Conservation (phyloP, 2,329 filamentous ascomycete species). For the Aspergillus aculeatus region DNA sequence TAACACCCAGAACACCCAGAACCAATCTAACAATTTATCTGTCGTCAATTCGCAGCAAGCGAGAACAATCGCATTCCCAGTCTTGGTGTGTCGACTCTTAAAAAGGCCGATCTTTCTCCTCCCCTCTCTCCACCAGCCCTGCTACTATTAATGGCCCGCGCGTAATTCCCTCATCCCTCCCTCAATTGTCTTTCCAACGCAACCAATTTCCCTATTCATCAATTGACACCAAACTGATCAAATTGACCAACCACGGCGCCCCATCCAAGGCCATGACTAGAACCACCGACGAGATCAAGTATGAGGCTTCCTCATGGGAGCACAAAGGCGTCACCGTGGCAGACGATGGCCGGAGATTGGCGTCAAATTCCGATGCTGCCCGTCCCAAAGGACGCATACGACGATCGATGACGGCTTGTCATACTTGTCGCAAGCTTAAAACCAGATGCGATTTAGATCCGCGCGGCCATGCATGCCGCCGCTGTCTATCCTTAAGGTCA, state of each 20-base stretch:
- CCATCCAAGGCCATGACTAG: conserved; percentile 28
- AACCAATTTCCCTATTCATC: conserved; percentile 5
- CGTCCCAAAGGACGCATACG: conserved; percentile 35
- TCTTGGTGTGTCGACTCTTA: conserved; percentile 12
- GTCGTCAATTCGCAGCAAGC: conserved; percentile 16
- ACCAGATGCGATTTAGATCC: conserved; percentile 38
- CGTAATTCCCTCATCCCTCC: conserved; percentile 1
- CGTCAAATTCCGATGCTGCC: conserved; percentile 18
- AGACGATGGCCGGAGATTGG: conserved; percentile 25
- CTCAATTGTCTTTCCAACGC: background rate
- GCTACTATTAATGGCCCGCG: conserved; percentile 1
- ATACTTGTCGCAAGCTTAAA: conserved; percentile 40
- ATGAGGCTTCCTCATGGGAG: conserved; percentile 28
- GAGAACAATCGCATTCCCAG: conserved; percentile 17
- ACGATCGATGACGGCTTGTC: conserved; percentile 39
- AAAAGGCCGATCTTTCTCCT: conserved; percentile 15
- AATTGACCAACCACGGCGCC: conserved; percentile 10
- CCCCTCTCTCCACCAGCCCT: conserved; percentile 7
- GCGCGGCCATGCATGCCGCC: conserved; percentile 36
- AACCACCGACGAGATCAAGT: conserved; percentile 22
- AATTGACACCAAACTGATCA: conserved; percentile 7
- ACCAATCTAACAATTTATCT: conserved; percentile 13
- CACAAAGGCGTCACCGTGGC: conserved; percentile 24
- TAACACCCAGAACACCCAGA: background rate
- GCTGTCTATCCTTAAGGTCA: conserved; percentile 38